A percentile compares a stretch with the other conserved stretches of the same genome.
phyloP scores from a whole-genome alignment of 352 stramenopile species.

The Phytophthora lateralis region DNA sequence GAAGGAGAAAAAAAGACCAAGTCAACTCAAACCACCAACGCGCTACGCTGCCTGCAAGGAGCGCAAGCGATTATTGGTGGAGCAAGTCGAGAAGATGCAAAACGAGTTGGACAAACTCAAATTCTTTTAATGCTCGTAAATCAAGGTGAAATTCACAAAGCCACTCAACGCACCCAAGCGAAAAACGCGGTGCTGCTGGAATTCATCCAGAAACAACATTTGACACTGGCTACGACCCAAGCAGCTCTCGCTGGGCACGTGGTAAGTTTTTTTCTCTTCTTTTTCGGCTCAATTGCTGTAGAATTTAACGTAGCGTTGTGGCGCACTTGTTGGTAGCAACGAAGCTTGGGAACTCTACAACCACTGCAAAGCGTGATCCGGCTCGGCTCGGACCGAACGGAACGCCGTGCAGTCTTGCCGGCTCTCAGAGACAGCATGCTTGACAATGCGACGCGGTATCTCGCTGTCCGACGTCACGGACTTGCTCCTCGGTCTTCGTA shows the following conservation, averaged over 20 bases:
- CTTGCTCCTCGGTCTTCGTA: slow-evolving; percentile 23
- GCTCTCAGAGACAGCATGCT: slow-evolving; percentile 30
- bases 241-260: slow-evolving; percentile 3
- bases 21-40: neutral
- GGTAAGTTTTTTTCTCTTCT: slow-evolving; percentile 9
- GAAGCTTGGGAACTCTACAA: slow-evolving; percentile 9
- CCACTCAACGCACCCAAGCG: neutral
- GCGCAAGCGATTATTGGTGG: slow-evolving; percentile 27
- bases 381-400: slow-evolving; percentile 17
- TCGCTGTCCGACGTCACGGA: slow-evolving; percentile 21
- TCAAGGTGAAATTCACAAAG: slow-evolving; percentile 18
- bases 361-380: slow-evolving; percentile 21
- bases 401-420: slow-evolving; percentile 30
- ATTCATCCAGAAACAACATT: slow-evolving; percentile 24
- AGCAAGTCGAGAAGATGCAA: slow-evolving; percentile 32
- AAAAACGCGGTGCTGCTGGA: slow-evolving; percentile 21
- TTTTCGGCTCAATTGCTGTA: neutral
- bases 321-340: slow-evolving; percentile 12
- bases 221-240: slow-evolving; percentile 22
- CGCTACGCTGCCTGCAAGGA: slow-evolving; percentile 38
- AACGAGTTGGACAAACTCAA: slow-evolving; percentile 37
- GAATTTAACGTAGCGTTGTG: neutral
- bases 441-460: slow-evolving; percentile 26
- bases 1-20: neutral
- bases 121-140: slow-evolving; percentile 22